phyloP scores from a whole-genome alignment of 768 basidiomycete genomes.

The Hirschioporus abietinus region DNA sequence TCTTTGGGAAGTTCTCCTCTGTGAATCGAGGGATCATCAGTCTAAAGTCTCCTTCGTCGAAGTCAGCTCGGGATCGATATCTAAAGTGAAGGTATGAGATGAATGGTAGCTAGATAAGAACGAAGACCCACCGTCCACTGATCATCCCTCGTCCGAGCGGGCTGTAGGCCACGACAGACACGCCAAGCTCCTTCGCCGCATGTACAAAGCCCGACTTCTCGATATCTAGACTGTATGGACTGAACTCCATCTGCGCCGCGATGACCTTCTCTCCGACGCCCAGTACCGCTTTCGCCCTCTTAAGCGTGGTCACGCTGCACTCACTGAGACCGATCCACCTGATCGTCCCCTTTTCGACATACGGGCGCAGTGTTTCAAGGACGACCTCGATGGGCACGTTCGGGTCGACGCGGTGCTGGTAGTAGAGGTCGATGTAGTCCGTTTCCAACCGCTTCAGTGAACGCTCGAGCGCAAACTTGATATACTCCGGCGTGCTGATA shows the following conservation, averaged over 20 bases:
- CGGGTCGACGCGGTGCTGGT: conserved; percentile 30
- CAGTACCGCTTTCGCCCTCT: conserved; percentile 26
- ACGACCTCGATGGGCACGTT: conserved; percentile 26
- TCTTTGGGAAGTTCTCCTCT: conserved; percentile 29
- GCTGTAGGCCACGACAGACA: conserved; percentile 29
- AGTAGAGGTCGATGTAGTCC: conserved; percentile 24
- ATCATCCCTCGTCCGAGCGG: conserved; percentile 33
- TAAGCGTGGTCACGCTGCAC: conserved; percentile 23
- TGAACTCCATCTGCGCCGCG: conserved; percentile 29
- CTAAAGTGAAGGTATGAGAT: conserved; percentile 2
- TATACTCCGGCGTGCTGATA: conserved; percentile 15
- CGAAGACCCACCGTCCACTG: conserved; percentile 19
- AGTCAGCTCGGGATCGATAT: conserved; percentile 18
- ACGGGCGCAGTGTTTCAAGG: conserved; percentile 12
- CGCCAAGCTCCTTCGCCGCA: conserved; percentile 25
- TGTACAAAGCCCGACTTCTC: conserved; percentile 22
- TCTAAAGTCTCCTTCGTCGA: conserved; percentile 25
- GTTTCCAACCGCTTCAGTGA: conserved; percentile 18
- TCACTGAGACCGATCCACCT: conserved; percentile 33
- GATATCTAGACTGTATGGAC: conserved; percentile 21
- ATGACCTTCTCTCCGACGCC: conserved; percentile 23
- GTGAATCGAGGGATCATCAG: conserved; percentile 25
- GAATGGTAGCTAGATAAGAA: not conserved
- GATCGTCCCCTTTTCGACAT: conserved; percentile 23
- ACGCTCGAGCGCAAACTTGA: conserved; percentile 12